Base-by-base conservation (phyloP, 1,139 yeast species). In the Yamadazyma siamensis region DNA sequence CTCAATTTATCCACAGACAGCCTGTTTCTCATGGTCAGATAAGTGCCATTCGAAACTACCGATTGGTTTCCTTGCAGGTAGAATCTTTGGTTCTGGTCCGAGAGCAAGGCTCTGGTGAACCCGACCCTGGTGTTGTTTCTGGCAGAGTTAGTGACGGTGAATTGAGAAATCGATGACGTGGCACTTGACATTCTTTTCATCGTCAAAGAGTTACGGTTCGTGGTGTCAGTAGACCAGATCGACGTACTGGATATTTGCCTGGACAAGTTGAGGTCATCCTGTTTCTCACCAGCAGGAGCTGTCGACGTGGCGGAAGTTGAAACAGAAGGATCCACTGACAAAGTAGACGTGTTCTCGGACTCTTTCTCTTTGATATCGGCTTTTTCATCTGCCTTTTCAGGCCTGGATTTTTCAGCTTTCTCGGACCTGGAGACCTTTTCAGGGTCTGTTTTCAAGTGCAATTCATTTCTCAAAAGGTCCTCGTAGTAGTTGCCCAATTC, bases 401-500 rank as follows among this genome's bases (percentile, higher is more conserved):
- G n/a, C n/a, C n/a, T n/a, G n/a, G n/a, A n/a, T n/a, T n/a, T n/a
- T n/a, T n/a, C n/a, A n/a, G n/a, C n/a, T 19, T 18, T 26, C 6
- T 31, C 32, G n/a, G n/a, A n/a, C n/a, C n/a, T n/a, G n/a, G n/a
- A n/a, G n/a, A n/a, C n/a, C n/a, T n/a, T n/a, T 8, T 26, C 32
- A 11, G 34, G 46, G 24, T 43, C 53, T 13, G 55, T 56, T 40
- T 67, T 68, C 50, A 69, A 61, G 41, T 65, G 61, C 32, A 69
- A 57, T 44, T 68, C 72, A 26, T 55, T 48, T 27, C 44, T 54
- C 15, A 54, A 40, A 39, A 69, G 56, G 36, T 65, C 71, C 22
- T 67, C 73, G 44, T 68, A 69, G 44, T 56, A 66, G 29, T 41
- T 46, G 23, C 62, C 53, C 46, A 69, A 62, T 44, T 67, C 73